phyloP scores from a whole-genome alignment of 2,329 filamentous ascomycete genomes.

The Cordyceps tenuipes region DNA sequence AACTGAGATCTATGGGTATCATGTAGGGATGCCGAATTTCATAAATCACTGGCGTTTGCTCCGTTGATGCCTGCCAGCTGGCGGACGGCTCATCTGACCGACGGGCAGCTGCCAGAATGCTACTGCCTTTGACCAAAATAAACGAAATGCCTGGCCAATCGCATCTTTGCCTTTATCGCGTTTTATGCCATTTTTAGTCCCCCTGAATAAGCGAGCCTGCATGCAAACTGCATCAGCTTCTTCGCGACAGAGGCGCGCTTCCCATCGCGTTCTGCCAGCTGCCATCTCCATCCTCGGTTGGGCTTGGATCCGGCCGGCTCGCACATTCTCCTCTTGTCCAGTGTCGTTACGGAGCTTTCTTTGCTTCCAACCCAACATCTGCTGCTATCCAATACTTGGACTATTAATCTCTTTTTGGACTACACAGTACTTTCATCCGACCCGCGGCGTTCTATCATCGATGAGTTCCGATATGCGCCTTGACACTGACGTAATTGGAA shows the following conservation, averaged over 20 bases:
- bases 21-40: neutral
- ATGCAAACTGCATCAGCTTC: slow-evolving; percentile 1
- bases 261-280: slow-evolving; percentile 2
- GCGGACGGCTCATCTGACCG: neutral
- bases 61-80: neutral
- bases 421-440: neutral
- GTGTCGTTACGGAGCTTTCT: neutral
- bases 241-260: slow-evolving; percentile 8
- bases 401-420: slow-evolving; percentile 11
- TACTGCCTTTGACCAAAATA: neutral
- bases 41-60: neutral
- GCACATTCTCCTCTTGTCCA: neutral
- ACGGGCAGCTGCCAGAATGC: slow-evolving; percentile 3
- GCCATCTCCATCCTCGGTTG: neutral
- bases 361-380: slow-evolving; percentile 2
- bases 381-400: neutral
- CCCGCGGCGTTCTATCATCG: neutral
- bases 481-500: neutral
- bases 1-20: neutral
- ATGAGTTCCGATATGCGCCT: neutral
- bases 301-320: neutral
- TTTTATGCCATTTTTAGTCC: neutral
- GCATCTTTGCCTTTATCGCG: slow-evolving; percentile 1
- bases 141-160: slow-evolving; percentile 7
- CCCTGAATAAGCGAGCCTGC: slow-evolving; percentile 6